Percentiles rank a stretch among this genome's conserved stretches.
phyloP scores from a whole-genome alignment of 1,284 basidiomycete genomes.

The Cystobasidiaceae sp. region DNA sequence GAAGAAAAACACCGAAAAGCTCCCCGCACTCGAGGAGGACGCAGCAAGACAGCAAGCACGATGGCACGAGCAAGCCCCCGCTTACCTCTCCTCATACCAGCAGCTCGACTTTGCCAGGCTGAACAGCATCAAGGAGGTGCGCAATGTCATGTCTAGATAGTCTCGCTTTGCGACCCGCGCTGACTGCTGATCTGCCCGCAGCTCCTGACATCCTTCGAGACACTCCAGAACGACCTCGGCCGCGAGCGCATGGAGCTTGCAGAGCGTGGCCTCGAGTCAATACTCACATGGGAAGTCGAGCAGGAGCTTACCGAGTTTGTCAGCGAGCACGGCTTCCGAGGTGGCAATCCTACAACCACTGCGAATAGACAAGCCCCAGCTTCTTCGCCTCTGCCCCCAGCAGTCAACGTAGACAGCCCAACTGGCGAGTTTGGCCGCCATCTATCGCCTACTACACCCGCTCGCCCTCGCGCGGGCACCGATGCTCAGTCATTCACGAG shows the following conservation, averaged over 20 bases:
- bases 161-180: not conserved
- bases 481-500: constrained; percentile 3
- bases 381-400: not conserved
- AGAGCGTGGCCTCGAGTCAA: constrained; percentile 13
- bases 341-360: not conserved
- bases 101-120: constrained; percentile 18
- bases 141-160: not conserved
- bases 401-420: constrained; percentile 19
- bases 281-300: constrained; percentile 26
- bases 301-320: constrained; percentile 28
- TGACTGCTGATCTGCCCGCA: not conserved
- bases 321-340: constrained; percentile 19
- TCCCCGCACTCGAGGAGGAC: constrained; percentile 6
- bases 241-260: constrained; percentile 27
- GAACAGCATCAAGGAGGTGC: constrained; percentile 24
- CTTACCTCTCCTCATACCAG: constrained; percentile 16
- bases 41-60: not conserved
- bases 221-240: constrained; percentile 29
- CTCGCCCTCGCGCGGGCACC: constrained; percentile 9
- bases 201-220: constrained; percentile 27
- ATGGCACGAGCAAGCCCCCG: constrained; percentile 7
- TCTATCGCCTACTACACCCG: not conserved
- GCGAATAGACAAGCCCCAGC: not conserved
- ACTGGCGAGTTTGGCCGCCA: constrained; percentile 17
- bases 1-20: constrained; percentile 24